Percentiles rank a stretch among this genome's conserved stretches.
Evolutionary conservation across 2,329 filamentous ascomycete species (phyloP).

Genomic region (Ceratocystis alfenasii): DNA sequence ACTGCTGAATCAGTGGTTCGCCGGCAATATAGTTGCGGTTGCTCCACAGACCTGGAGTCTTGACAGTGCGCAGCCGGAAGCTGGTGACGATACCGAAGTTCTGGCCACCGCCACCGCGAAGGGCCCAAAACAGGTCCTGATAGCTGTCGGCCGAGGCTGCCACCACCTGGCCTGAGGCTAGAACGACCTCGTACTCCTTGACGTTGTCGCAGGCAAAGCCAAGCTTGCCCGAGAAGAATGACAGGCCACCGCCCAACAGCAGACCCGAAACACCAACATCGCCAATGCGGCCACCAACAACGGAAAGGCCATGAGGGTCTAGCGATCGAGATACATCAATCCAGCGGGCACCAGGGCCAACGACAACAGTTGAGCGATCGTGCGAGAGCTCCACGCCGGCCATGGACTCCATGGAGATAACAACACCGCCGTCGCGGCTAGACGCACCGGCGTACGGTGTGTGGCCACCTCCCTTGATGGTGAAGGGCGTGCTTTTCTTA

Average conservation of each 20-base stretch:
- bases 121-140: conserved; percentile 45
- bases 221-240: conserved; percentile 26
- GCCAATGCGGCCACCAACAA: conserved; percentile 35
- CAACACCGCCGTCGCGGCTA: conserved; percentile 27
- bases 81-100: conserved; percentile 45
- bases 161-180: conserved; percentile 34
- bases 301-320: conserved; percentile 29
- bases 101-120: conserved; percentile 41
- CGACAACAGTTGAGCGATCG: conserved; percentile 29
- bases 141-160: conserved; percentile 33
- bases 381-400: conserved; percentile 22
- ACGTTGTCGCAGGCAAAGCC: conserved; percentile 38
- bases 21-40: background rate
- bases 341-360: conserved; percentile 40
- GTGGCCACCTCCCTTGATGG: conserved; percentile 30
- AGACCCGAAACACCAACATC: conserved; percentile 28
- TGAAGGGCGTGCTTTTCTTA: conserved; percentile 30
- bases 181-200: conserved; percentile 35
- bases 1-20: background rate
- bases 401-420: conserved; percentile 24
- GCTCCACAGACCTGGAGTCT: conserved; percentile 31
- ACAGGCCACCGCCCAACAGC: conserved; percentile 25
- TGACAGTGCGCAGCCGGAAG: conserved; percentile 34
- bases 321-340: conserved; percentile 24
- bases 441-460: conserved; percentile 25